Evolutionary conservation across 2,329 filamentous ascomycete genomes (phyloP).

Genomic region (Aspergillus glaucus): DNA sequence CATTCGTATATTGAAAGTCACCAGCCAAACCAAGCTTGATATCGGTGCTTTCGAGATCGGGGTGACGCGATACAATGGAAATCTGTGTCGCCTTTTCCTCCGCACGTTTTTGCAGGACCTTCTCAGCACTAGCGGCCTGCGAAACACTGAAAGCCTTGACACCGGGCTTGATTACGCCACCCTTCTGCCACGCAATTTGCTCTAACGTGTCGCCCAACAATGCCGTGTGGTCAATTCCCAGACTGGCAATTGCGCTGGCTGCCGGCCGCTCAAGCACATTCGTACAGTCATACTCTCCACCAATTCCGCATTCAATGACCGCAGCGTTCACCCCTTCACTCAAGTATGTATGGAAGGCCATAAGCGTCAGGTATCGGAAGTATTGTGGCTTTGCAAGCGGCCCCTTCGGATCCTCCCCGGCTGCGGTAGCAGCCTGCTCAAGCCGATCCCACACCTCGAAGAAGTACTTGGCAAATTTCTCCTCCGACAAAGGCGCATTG

Average conservation of each 20-base stretch:
- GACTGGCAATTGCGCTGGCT: constrained; percentile 66
- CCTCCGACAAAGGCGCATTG: constrained; percentile 61
- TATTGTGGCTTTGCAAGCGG: constrained; percentile 72
- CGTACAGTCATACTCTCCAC: constrained; percentile 87
- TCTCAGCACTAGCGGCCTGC: constrained; percentile 50
- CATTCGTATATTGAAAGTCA: constrained; percentile 59
- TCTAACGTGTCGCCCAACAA: constrained; percentile 74
- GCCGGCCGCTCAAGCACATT: constrained; percentile 71
- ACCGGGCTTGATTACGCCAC: constrained; percentile 71
- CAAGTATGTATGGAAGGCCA: constrained; percentile 80
- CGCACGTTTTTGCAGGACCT: constrained; percentile 52
- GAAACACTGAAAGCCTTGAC: constrained; percentile 58
- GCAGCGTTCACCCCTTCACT: constrained; percentile 68
- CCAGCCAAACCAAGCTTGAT: constrained; percentile 55
- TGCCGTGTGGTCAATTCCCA: constrained; percentile 78
- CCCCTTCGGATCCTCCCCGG: constrained; percentile 47
- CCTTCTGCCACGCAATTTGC: constrained; percentile 88
- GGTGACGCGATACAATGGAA: constrained; percentile 45
- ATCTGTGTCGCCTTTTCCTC: constrained; percentile 45
- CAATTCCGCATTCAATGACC: constrained; percentile 88
- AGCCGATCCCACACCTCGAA: constrained; percentile 75
- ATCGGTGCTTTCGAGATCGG: constrained; percentile 37
- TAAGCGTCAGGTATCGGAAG: constrained; percentile 83
- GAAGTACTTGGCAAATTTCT: constrained; percentile 68
- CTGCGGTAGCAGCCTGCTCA: constrained; percentile 47